Base-by-base conservation (phyloP, 805 yeast genomes). In the Cyberlindnera maritima region DNA sequence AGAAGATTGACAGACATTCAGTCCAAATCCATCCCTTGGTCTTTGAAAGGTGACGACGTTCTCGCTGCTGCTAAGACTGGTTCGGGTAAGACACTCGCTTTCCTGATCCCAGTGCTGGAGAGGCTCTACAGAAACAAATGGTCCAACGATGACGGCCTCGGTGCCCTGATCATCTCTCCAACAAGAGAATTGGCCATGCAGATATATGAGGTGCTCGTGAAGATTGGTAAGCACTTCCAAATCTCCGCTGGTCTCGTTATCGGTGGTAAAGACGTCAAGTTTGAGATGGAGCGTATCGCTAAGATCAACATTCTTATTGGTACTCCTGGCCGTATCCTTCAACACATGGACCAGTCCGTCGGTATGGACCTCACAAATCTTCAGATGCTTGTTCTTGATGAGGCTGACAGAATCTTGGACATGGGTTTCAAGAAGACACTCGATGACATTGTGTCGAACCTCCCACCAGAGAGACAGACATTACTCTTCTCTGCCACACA, bases 11-110 rank as follows among this genome's bases (percentile, higher is more conserved):
- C 99, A 0, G 96, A 87, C 36, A 88, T 94, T 48, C 99, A 94
- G 60, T 79, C 76, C 50, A 81, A 80, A 40, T 74, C 96, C 6
- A 86, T 94, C 23, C 86, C 95, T 0, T 67, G 76, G 13, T 81
- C 94, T 1, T 68, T 94, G 50, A 82, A 86, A 56, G 92, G 94
- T 1, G 61, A 92, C 57, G 99, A 94, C 66, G 95, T 92, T 2
- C 90, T 94, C 3, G 98, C 89, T 4, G 97, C 95, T 62, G 96
- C 97, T 0, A 96, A 88, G 5, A 94, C 99, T 0, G 99, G 99
- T 0, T 89, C 97, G 0, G 99, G 99, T 34, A 94, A 94, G 64
- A 94, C 99, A 0, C 63, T 91, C 23, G 88, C 98, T 2, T 94
- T 87, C 68, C 79, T 83, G 8, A 75, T 94, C 11, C 99, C 99